Evolutionary conservation across 2,329 filamentous ascomycete genomes (phyloP), one percentile per base, ranked within the genome.

Genomic region (Diaporthe velutina): DNA sequence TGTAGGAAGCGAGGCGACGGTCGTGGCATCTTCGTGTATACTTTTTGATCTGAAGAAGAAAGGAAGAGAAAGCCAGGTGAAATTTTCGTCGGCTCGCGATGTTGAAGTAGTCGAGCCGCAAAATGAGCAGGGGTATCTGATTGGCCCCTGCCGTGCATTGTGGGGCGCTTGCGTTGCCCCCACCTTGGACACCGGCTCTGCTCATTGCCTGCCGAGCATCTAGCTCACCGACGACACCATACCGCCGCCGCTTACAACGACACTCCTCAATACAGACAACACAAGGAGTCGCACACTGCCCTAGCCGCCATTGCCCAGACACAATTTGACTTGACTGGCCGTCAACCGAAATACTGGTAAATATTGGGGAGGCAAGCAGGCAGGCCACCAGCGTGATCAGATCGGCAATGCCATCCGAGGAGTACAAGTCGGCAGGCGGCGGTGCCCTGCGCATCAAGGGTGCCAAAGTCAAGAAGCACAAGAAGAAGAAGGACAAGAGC

Each of bases 401-500:
- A 22, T 38, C 35, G 12, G 77, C 57, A 60, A 95, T 95, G 93
- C 90, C 92, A 33, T 89, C 91, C 73, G 93, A 94, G 83, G 94
- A 97, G 79, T 97, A 97, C 86, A 84, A 88, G 64, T 86, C 91
- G 76, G 84, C 87, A 73, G 89, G 90, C 76, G 91, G 93, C 80
- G 95, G 95, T 79, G 93, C 93, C 76, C 90, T 98, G 45, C 96
- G 95, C 82, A 90, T 98, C 75, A 98, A 98, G 86, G 95, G 95
- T 80, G 90, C 87, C 76, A 92, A 92, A 80, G 86, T 90, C 40
- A 83, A 89, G 76, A 92, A 90, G 80, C 86, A 90, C 77, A 91
- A 93, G 80, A 93, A 92, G 82, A 90, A 91, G 83, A 90, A 87
- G 80, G 87, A 86, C 79, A 83, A 86, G 77, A 85, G 80, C 68